Conservation (phyloP, 257 asterid genomes). For the Nicotiana knightiana region DNA sequence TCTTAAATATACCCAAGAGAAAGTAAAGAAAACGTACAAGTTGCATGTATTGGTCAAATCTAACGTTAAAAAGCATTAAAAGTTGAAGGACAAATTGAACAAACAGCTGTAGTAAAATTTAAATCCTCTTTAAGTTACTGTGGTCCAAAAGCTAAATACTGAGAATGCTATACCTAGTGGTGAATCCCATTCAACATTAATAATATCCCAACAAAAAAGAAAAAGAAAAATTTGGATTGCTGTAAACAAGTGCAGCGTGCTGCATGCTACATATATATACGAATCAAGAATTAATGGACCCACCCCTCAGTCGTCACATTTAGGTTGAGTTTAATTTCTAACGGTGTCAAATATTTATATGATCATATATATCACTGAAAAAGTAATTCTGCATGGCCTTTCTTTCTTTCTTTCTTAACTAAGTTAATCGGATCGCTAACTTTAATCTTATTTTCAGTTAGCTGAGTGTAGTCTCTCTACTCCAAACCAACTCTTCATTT, state of each 20-base stretch:
- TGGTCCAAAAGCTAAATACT: background rate
- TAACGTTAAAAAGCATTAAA: background rate
- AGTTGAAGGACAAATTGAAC: background rate
- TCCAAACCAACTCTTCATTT: too few relatives aligned
- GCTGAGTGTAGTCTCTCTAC: too few relatives aligned
- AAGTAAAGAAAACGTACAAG: background rate
- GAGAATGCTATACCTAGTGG: background rate
- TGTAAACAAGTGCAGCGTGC: background rate
- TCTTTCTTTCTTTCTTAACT: too few relatives aligned
- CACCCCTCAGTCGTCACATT: background rate
- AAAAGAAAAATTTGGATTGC: background rate
- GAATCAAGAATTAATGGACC: background rate
- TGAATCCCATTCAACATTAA: background rate
- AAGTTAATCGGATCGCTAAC: too few relatives aligned
- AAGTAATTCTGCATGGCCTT: too few relatives aligned
- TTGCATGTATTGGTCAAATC: background rate
- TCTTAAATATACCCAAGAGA: background rate
- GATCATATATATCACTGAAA: too few relatives aligned
- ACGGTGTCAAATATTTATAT: too few relatives aligned
- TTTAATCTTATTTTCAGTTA: too few relatives aligned
- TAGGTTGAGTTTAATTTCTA: background rate
- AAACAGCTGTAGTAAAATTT: slow-evolving; percentile 1
- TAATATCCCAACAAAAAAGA: background rate
- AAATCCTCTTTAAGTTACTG: background rate
- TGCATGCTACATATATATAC: background rate